These are phyloP conservation scores for Backusella macrospora DNA, from an alignment of 192 early-diverging fungal genomes.

Conservation along the genomic window DNA sequence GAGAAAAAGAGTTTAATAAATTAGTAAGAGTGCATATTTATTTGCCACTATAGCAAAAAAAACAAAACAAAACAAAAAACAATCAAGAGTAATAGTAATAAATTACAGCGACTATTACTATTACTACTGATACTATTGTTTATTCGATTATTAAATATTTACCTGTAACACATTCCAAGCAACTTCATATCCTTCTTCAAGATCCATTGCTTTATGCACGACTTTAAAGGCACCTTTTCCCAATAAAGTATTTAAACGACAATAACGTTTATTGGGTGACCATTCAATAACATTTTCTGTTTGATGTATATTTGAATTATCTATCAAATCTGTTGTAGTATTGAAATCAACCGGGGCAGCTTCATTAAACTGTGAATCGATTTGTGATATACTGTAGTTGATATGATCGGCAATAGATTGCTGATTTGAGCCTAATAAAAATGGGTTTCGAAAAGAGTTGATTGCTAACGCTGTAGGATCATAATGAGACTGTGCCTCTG, in stretches of 20 bases:
- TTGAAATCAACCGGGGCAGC: background rate
- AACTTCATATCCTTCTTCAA: slow-evolving; percentile 72
- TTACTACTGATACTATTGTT: background rate
- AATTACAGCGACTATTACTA: background rate
- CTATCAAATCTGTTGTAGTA: slow-evolving; percentile 9
- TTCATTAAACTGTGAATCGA: slow-evolving; percentile 3
- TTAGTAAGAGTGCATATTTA: too few species aligned
- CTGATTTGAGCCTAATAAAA: background rate
- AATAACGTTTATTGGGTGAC: slow-evolving; percentile 53
- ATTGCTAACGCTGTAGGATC: background rate
- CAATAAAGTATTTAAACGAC: slow-evolving; percentile 36
- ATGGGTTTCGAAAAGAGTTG: slow-evolving; percentile 7
- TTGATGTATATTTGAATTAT: slow-evolving; percentile 5
- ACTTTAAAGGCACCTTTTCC: slow-evolving; percentile 73
- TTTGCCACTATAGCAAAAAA: background rate
- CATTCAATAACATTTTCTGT: slow-evolving; percentile 49
- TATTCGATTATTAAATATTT: slow-evolving; percentile 3
- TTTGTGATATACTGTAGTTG: slow-evolving; percentile 3
- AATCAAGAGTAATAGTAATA: slow-evolving; percentile 55
- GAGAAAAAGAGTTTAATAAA: too few species aligned
- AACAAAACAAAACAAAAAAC: slow-evolving; percentile 28
- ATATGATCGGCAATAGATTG: slow-evolving; percentile 13
- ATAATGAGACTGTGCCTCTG: slow-evolving; percentile 10
- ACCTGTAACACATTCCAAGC: slow-evolving; percentile 61
- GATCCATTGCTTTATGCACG: slow-evolving; percentile 69